Conservation (phyloP, 495 filamentous ascomycete species). For the Saxispiralis lemnorum region DNA sequence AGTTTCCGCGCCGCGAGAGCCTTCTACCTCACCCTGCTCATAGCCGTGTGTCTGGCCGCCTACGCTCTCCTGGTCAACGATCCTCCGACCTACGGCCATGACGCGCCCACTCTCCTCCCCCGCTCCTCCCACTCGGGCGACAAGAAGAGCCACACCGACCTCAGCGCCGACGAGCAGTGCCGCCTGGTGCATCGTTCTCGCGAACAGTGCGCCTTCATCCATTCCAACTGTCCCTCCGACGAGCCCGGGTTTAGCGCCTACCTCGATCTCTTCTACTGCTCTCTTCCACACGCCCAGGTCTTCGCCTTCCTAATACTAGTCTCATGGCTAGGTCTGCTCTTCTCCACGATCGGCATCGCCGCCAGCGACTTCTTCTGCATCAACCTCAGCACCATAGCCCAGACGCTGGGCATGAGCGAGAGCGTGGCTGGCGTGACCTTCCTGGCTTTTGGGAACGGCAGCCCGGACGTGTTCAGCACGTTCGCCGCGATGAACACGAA, state of each 20-base stretch:
- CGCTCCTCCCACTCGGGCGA: background rate
- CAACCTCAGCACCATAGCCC: slow-evolving; percentile 82
- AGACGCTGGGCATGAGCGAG: slow-evolving; percentile 78
- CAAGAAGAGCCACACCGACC: slow-evolving; percentile 1
- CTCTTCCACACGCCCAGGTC: slow-evolving; percentile 46
- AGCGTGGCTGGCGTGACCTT: slow-evolving; percentile 94
- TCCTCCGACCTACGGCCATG: background rate
- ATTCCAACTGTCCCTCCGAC: slow-evolving; percentile 66
- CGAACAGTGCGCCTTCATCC: slow-evolving; percentile 78
- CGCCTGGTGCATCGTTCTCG: slow-evolving; percentile 55
- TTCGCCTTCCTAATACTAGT: slow-evolving; percentile 61
- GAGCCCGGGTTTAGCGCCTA: slow-evolving; percentile 82
- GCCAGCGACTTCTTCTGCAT: slow-evolving; percentile 96
- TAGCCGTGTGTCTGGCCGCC: slow-evolving; percentile 12
- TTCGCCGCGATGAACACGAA: slow-evolving; percentile 96
- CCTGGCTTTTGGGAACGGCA: slow-evolving; percentile 95
- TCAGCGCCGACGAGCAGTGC: slow-evolving; percentile 37
- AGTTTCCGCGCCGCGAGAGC: slow-evolving; percentile 20
- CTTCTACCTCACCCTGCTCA: slow-evolving; percentile 22
- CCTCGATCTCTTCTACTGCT: slow-evolving; percentile 82
- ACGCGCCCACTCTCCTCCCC: background rate
- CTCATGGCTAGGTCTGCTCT: slow-evolving; percentile 75
- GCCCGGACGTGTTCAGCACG: slow-evolving; percentile 94
- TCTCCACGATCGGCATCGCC: slow-evolving; percentile 95
- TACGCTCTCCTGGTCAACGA: slow-evolving; percentile 4